Evolutionary conservation across 768 basidiomycete species (phyloP), one percentile per base, ranked within the genome.

Genomic region (Calocera viscosa): DNA sequence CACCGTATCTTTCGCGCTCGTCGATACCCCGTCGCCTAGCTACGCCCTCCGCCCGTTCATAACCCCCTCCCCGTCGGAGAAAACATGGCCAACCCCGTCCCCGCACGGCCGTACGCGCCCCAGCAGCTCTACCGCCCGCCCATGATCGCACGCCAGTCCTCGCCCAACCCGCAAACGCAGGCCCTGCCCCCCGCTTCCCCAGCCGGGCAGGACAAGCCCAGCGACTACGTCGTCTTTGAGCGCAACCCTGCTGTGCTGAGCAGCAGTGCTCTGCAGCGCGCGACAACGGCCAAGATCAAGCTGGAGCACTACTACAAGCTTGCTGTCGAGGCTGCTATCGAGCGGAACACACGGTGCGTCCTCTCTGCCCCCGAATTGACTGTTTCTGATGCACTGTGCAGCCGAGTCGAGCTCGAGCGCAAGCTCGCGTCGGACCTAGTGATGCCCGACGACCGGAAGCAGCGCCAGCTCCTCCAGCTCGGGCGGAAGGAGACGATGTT

Each of bases 271-370:
- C 76, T 87, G 69, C 87, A 91, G 49, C 87, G 88, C 70, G 90
- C 91, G 16, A 94, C 93, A 76, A 85, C 84, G 41, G 94, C 94
- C 1, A 94, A 96, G 76, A 80, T 97, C 78, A 96, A 95, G 77
- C 82, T 98, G 65, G 96, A 98, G 78, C 88, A 94, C 74, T 96
- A 87, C 75, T 99, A 97, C 78, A 96, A 97, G 76, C 87, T 96
- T 41, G 91, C 91, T 0, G 96, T 99, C 43, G 94, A 97, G 75
- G 84, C 89, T 49, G 95, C 95, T 14, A 91, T 99, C 53, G 94
- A 94, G 73, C 81, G 96, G 65, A 97, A 97, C 75, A 84, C 86
- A 65, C 84, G 95, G 94, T 94, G 63, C 67, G 77, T 68, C 74
- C 65, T 32, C 53, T 32, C 53, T 30, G 24, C 24, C 30, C 26